Conservation (phyloP, 2,329 filamentous ascomycete genomes). For the Nemania diffusa region DNA sequence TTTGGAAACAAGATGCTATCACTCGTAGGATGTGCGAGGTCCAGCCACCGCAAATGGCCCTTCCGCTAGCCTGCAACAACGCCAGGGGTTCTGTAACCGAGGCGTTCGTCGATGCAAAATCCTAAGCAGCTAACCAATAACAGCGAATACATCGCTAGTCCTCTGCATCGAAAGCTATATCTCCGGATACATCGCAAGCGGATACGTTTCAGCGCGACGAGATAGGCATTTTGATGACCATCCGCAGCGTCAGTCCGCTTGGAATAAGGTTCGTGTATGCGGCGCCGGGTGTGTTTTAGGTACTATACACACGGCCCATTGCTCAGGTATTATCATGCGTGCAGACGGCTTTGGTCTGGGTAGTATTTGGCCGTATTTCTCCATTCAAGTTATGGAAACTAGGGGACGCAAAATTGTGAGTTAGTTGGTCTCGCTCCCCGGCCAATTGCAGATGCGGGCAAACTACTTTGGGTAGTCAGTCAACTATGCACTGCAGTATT, state of each 20-base stretch:
- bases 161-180: not conserved
- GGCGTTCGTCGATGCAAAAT: conserved; percentile 15
- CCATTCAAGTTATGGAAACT: not conserved
- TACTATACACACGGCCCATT: not conserved
- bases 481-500: too few species aligned
- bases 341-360: not conserved
- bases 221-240: not conserved
- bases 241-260: not conserved
- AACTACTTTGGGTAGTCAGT: too few species aligned
- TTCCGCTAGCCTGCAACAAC: conserved; percentile 11
- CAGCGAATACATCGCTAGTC: not conserved
- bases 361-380: not conserved
- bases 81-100: conserved; percentile 4
- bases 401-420: not conserved
- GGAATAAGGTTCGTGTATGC: not conserved
- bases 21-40: conserved; percentile 9
- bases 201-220: conserved; percentile 16
- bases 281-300: conserved; percentile 3
- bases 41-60: not conserved
- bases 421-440: too few species aligned
- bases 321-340: too few species aligned
- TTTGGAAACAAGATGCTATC: conserved; percentile 1
- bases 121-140: conserved; percentile 6
- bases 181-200: conserved; percentile 2
- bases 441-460: too few species aligned